These are phyloP conservation scores for Rosa multiflora DNA, from an alignment of 306 rosid species.

Conservation along the genomic window DNA sequence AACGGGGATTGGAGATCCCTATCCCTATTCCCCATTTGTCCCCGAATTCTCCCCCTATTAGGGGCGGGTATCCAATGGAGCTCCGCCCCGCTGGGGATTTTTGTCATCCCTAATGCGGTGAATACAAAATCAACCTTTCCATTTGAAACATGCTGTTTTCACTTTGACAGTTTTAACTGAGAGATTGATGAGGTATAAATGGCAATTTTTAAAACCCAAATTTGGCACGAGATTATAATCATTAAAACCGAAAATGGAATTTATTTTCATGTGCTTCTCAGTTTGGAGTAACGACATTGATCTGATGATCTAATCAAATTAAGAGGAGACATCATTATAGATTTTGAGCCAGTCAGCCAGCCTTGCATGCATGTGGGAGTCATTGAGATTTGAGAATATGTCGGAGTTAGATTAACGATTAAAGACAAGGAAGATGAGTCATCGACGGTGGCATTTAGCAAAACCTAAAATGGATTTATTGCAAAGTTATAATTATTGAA, in stretches of 20 bases:
- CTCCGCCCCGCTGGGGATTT: no score
- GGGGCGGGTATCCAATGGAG: no score
- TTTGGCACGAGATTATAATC: not conserved
- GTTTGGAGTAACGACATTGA: not conserved
- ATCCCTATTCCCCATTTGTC: no score
- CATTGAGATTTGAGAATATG: not conserved
- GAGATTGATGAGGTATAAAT: no score
- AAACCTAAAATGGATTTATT: not conserved
- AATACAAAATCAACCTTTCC: no score
- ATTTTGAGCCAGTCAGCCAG: not conserved
- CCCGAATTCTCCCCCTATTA: no score
- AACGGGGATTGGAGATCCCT: no score
- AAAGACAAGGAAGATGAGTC: not conserved
- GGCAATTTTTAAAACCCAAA: not conserved
- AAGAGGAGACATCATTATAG: not conserved
- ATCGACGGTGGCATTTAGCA: not conserved
- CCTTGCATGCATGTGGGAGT: not conserved
- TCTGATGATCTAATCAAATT: not conserved
- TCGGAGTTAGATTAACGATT: not conserved
- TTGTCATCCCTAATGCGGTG: no score
- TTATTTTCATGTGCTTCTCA: not conserved
- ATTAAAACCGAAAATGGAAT: not conserved
- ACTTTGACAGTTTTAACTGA: not conserved
- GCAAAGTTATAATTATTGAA: not conserved
- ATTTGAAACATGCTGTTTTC: no score